phyloP scores from a whole-genome alignment of 331 rosid genomes.

The Telfairia occidentalis region DNA sequence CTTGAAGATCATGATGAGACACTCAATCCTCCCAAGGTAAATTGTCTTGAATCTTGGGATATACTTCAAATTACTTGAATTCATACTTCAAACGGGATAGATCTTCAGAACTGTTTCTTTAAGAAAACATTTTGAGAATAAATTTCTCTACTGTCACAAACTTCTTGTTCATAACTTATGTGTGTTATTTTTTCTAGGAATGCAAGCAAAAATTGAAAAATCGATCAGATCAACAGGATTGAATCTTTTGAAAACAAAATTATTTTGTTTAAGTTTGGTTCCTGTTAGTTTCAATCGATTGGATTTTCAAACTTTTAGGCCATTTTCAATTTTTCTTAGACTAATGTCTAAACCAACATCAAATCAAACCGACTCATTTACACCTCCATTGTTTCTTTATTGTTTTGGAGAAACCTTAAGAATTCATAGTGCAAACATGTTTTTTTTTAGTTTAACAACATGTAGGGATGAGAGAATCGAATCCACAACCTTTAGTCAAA shows the following conservation, averaged over 20 bases:
- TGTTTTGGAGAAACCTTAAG: not conserved
- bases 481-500: too few relatives aligned
- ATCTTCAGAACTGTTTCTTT: too few relatives aligned
- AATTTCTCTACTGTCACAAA: not conserved
- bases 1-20: slow-evolving; percentile 5
- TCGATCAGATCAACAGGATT: not conserved
- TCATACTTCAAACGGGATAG: not conserved
- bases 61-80: not conserved
- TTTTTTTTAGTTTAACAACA: too few relatives aligned
- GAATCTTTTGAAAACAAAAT: not conserved
- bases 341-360: not conserved
- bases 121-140: not conserved
- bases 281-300: too few relatives aligned
- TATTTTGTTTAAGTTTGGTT: too few relatives aligned
- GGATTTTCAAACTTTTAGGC: too few relatives aligned
- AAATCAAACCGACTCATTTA: not conserved
- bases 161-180: not conserved
- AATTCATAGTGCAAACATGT: too few relatives aligned
- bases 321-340: not conserved
- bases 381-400: not conserved
- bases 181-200: too few relatives aligned
- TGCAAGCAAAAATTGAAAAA: too few relatives aligned
- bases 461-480: too few relatives aligned
- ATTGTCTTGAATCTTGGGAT: not conserved
- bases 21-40: not conserved